Evolutionary conservation across 1,284 basidiomycete genomes (phyloP).

Genomic region (Ceratobasidium sp.): DNA sequence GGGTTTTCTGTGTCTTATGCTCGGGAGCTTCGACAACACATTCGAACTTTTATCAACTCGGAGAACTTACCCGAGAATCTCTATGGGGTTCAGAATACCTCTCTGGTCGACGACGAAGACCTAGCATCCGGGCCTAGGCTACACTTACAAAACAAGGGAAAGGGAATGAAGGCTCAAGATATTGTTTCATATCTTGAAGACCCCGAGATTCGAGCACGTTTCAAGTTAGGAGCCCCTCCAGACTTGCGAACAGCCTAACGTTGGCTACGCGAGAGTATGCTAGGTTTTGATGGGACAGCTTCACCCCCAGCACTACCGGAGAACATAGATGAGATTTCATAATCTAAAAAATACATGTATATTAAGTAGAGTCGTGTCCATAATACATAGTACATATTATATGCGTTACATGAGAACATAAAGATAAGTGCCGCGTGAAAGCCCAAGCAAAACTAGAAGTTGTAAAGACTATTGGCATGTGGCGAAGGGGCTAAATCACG

Average conservation of each 20-base stretch:
- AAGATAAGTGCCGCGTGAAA: constrained; percentile 13
- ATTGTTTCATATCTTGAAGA: not conserved
- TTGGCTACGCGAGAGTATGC: not conserved
- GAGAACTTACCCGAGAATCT: too few relatives aligned
- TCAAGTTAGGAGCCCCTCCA: not conserved
- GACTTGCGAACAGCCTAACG: not conserved
- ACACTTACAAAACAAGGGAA: not conserved
- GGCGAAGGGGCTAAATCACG: constrained; percentile 3
- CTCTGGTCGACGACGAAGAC: not conserved
- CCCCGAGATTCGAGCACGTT: not conserved
- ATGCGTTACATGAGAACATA: constrained; percentile 15
- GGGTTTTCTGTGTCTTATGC: too few relatives aligned
- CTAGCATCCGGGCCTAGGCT: not conserved
- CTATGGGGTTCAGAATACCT: not conserved
- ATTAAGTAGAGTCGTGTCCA: constrained; percentile 3
- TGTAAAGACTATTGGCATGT: constrained; percentile 34
- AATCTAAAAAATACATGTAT: constrained; percentile 8
- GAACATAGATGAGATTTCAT: not conserved
- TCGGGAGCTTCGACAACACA: too few relatives aligned
- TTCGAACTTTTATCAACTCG: too few relatives aligned
- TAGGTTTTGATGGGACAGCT: too few relatives aligned
- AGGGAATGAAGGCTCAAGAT: not conserved
- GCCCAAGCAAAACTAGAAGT: constrained; percentile 11
- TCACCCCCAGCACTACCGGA: too few relatives aligned
- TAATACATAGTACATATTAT: not conserved